A percentile compares a stretch with the other conserved stretches of the same genome.
phyloP scores from a whole-genome alignment of 495 filamentous ascomycete genomes.

The Xylona heveae region DNA sequence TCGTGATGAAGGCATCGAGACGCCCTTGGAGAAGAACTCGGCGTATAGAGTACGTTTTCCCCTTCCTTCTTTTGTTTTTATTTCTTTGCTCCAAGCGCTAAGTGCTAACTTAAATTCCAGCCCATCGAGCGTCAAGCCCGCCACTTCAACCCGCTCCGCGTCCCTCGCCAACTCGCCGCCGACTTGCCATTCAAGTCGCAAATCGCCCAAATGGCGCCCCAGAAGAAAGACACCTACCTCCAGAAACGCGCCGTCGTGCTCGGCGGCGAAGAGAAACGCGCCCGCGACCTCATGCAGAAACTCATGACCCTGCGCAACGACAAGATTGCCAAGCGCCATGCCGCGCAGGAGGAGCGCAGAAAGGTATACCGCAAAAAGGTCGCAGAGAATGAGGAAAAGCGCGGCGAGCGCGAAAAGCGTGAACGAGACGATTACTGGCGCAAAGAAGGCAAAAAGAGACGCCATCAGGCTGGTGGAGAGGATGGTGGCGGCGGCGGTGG shows the following conservation, averaged over 20 bases:
- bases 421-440: conserved; percentile 89
- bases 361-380: conserved; percentile 62
- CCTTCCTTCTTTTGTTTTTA: neutral
- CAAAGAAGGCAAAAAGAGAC: conserved; percentile 85
- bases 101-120: conserved; percentile 1
- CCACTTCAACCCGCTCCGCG: conserved; percentile 84
- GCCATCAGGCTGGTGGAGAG: too few relatives aligned
- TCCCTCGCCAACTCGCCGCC: conserved; percentile 65
- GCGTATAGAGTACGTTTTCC: conserved; percentile 32
- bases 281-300: conserved; percentile 81
- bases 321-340: conserved; percentile 57
- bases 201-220: conserved; percentile 58
- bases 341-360: conserved; percentile 68
- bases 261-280: conserved; percentile 66
- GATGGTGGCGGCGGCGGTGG: conserved; percentile 38
- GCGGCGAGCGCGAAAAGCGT: conserved; percentile 60
- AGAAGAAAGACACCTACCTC: conserved; percentile 69
- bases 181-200: conserved; percentile 87
- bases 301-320: conserved; percentile 81
- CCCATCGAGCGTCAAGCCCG: conserved; percentile 58
- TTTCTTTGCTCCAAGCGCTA: too few relatives aligned
- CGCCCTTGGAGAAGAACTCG: conserved; percentile 58
- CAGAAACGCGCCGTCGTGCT: conserved; percentile 84
- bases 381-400: conserved; percentile 60
- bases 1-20: conserved; percentile 47